A percentile compares a stretch with the other conserved stretches of the same genome.
phyloP scores from a whole-genome alignment of 2,329 filamentous ascomycete genomes.

The Fusarium nelsonii region DNA sequence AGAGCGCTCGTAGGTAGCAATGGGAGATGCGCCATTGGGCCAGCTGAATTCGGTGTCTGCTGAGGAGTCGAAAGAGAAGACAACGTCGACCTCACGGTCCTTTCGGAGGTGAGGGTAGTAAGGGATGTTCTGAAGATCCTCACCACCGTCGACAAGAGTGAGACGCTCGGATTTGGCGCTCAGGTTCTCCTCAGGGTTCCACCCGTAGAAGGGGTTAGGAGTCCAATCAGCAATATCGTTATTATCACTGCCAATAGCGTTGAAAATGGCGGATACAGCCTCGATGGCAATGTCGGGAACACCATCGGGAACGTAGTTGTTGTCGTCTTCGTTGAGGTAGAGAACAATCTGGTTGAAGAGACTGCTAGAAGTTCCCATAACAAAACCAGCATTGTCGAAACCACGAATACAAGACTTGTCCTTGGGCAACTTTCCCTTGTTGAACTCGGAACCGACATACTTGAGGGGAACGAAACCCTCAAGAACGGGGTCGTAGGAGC shows the following conservation, averaged over 20 bases:
- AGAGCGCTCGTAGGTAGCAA: conserved; percentile 69
- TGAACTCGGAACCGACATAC: conserved; percentile 71
- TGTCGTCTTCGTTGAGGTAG: conserved; percentile 69
- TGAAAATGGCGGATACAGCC: conserved; percentile 64
- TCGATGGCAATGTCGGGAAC: conserved; percentile 58
- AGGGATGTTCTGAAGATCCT: conserved; percentile 84
- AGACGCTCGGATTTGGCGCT: conserved; percentile 64
- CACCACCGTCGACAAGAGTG: conserved; percentile 83
- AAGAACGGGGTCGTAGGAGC: conserved; percentile 71
- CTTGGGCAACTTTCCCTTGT: conserved; percentile 59
- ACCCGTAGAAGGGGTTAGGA: conserved; percentile 70
- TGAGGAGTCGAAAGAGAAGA: conserved; percentile 74
- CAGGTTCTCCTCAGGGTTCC: conserved; percentile 60
- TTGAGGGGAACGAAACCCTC: conserved; percentile 70
- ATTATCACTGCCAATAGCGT: conserved; percentile 66
- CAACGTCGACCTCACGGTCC: conserved; percentile 68
- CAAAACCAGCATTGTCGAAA: conserved; percentile 82
- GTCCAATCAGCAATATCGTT: conserved; percentile 81
- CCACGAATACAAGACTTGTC: conserved; percentile 67
- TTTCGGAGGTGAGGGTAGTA: conserved; percentile 72
- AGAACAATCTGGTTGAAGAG: conserved; percentile 81
- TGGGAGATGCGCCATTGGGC: conserved; percentile 71
- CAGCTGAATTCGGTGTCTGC: conserved; percentile 70
- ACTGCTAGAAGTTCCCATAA: conserved; percentile 85
- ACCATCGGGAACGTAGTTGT: conserved; percentile 64